Evolutionary conservation across 208 protist genomes (phyloP).

Genomic region (Trichomonas tenax): DNA sequence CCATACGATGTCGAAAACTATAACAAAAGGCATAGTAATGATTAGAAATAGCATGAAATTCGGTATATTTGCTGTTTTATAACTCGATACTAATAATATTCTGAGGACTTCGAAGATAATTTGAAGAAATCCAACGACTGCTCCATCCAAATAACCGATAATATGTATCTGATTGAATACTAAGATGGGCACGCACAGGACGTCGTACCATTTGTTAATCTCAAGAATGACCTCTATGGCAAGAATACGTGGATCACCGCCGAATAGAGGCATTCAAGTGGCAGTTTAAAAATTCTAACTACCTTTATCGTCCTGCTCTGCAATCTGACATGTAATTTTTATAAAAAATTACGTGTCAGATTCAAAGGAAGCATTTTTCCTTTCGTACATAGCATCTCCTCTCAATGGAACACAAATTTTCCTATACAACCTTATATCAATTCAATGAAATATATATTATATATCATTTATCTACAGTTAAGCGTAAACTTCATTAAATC

Average conservation of each 20-base stretch:
- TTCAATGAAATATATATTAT: no score
- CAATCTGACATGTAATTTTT: no score
- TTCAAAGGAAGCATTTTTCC: no score
- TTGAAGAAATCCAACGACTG: neutral
- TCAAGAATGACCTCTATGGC: neutral
- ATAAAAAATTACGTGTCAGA: no score
- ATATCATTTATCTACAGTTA: no score
- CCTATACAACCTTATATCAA: no score
- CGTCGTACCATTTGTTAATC: neutral
- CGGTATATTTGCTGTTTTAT: neutral
- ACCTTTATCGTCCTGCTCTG: neutral
- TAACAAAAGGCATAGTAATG: neutral
- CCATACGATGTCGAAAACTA: neutral
- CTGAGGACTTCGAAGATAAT: neutral
- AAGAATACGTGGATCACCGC: neutral
- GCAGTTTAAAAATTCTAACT: neutral
- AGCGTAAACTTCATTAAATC: no score
- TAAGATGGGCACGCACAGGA: neutral
- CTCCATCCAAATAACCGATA: neutral
- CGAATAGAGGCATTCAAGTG: neutral
- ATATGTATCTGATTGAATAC: neutral
- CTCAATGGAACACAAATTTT: no score
- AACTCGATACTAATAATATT: neutral
- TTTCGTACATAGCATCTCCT: no score
- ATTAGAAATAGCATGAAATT: neutral